A percentile compares a stretch with the other conserved stretches of the same genome.
phyloP scores from a whole-genome alignment of 805 yeast genomes.

The Ogataea thermomethanolica region DNA sequence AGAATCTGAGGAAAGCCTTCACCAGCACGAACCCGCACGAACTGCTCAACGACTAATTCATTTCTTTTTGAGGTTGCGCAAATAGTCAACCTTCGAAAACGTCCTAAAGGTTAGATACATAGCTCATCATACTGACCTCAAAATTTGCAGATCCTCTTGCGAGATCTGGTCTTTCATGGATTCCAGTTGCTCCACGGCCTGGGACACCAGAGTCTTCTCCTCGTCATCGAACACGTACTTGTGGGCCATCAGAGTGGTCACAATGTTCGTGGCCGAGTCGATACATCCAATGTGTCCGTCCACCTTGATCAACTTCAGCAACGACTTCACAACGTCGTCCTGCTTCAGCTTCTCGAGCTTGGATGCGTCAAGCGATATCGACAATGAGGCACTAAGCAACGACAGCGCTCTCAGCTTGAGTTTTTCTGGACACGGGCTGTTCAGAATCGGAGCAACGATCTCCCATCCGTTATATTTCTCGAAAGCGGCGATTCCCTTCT shows the following conservation, averaged over 20 bases:
- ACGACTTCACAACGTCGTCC: conserved; percentile 32
- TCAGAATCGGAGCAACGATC: conserved; percentile 34
- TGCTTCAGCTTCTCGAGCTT: conserved; percentile 38
- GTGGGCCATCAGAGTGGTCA: conserved; percentile 43
- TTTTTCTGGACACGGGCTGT: conserved; percentile 32
- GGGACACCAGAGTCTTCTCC: conserved; percentile 38
- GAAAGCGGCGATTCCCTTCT: conserved; percentile 53
- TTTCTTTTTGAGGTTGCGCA: conserved; percentile 25
- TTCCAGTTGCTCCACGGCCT: conserved; percentile 38
- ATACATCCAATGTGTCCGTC: conserved; percentile 46
- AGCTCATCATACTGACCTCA: conserved; percentile 39
- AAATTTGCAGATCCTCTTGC: conserved; percentile 48
- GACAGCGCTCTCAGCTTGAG: conserved; percentile 53
- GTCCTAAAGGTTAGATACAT: conserved; percentile 26
- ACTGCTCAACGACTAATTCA: conserved; percentile 21
- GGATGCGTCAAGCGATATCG: conserved; percentile 46
- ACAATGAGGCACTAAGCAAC: conserved; percentile 44
- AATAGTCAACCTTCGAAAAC: conserved; percentile 34
- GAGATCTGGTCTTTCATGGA: conserved; percentile 47
- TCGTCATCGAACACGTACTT: conserved; percentile 43
- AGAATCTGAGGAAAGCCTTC: conserved; percentile 45
- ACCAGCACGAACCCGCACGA: conserved; percentile 50
- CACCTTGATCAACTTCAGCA: conserved; percentile 32
- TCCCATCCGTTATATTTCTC: conserved; percentile 61
- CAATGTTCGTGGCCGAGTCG: conserved; percentile 54